Evolutionary conservation across 495 filamentous ascomycete genomes (phyloP), one percentile per base, ranked within the genome.

Genomic region (Paragyromitra xinjiangensis): DNA sequence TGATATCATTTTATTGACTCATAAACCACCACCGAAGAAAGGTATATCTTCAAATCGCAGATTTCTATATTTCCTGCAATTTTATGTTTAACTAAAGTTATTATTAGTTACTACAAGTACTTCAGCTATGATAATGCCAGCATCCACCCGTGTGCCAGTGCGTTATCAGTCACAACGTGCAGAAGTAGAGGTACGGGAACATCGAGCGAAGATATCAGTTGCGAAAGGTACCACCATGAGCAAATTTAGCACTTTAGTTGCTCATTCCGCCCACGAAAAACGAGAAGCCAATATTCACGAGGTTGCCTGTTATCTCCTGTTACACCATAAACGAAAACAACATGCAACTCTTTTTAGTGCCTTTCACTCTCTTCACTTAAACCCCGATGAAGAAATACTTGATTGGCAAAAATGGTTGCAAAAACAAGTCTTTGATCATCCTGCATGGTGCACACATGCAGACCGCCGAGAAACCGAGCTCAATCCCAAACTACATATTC

Each of bases 391-490:
- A 4, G 16, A 29, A 16, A 44, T 65, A 5, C 0, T 7, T 1
- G 12, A 65, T 50, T 65, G 42, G 42, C 63, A 65, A 8, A 0
- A 50, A 34, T 65, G 63, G 63, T 11, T 65, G 1, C 12, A n/a
- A 50, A 37, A 34, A 29, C 63, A 50, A 34, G 63, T 65, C 2
- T 65, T 45, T n/a, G n/a, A n/a, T 4, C 63, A 65, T 34, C 42
- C 24, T 0, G 63, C 44, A n/a, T 65, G 9, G 42, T 65, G 63
- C 34, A 65, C 63, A 16, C 3, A 24, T 8, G 19, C 63, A 34
- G 42, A 50, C 22, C 22, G 24, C 1, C 0, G 40, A 34, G 11
- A 65, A 11, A 50, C 63, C 0, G 63, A 65, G 7, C 24, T 65
- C 2, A 65, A 65, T 34, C 63, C 63, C 16, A 65, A 50, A 6